Conservation (phyloP, 2,329 filamentous ascomycete genomes). For the Fusarium transvaalense region DNA sequence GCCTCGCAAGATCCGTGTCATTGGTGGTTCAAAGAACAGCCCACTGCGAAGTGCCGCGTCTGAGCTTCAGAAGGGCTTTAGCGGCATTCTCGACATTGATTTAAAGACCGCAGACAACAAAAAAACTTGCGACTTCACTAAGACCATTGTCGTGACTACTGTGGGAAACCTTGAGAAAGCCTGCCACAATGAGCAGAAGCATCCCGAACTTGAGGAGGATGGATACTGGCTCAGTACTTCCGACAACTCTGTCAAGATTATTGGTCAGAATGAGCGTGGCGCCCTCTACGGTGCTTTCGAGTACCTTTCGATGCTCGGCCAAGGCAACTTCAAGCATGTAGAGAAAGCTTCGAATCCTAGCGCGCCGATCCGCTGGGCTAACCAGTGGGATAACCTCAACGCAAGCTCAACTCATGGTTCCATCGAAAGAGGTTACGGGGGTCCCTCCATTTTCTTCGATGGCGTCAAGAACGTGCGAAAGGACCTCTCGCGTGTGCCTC, state of each 20-base stretch:
- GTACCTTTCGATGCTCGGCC: constrained; percentile 74
- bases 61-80: constrained; percentile 70
- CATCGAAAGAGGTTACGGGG: constrained; percentile 77
- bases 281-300: constrained; percentile 77
- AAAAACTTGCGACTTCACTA: constrained; percentile 19
- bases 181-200: constrained; percentile 10
- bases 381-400: constrained; percentile 79
- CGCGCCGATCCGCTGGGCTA: constrained; percentile 75
- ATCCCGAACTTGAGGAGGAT: constrained; percentile 61
- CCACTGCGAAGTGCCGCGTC: constrained; percentile 71
- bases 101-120: constrained; percentile 51
- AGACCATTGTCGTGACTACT: constrained; percentile 30
- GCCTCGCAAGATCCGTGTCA: constrained; percentile 63
- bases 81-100: constrained; percentile 66
- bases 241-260: constrained; percentile 64
- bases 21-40: constrained; percentile 66
- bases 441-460: constrained; percentile 75
- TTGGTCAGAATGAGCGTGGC: constrained; percentile 75
- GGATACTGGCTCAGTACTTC: constrained; percentile 71
- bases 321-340: constrained; percentile 62
- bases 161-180: constrained; percentile 20
- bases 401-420: constrained; percentile 61
- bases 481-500: constrained; percentile 69
- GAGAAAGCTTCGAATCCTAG: constrained; percentile 67
- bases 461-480: constrained; percentile 64